phyloP scores from a whole-genome alignment of 2,329 filamentous ascomycete species.

The Claviceps maximensis region DNA sequence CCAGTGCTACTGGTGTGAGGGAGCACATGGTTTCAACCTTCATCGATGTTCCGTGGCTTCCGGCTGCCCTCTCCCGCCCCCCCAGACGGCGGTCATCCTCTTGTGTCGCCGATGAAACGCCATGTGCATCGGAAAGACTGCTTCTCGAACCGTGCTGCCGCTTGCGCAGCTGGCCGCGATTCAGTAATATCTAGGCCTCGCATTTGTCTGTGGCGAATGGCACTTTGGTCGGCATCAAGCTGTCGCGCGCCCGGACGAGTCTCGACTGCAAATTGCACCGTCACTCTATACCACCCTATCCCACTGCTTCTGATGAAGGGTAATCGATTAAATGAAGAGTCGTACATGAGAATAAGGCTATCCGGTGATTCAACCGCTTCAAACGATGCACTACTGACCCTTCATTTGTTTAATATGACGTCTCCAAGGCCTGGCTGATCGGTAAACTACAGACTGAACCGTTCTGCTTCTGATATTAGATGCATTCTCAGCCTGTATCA shows the following conservation, averaged over 20 bases:
- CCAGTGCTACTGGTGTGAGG: no score
- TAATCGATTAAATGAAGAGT: no score
- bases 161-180: background rate
- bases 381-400: background rate
- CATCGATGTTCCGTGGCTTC: no score
- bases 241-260: background rate
- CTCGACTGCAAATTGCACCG: background rate
- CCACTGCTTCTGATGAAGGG: conserved; percentile 10
- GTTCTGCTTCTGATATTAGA: background rate
- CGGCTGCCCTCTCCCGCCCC: no score
- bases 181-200: background rate
- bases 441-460: background rate
- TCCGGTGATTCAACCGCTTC: conserved; percentile 18
- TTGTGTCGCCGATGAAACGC: background rate
- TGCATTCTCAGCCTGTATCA: background rate
- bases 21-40: no score
- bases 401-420: no score
- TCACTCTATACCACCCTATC: no score
- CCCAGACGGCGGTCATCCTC: no score
- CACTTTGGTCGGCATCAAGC: background rate
- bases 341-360: conserved; percentile 23
- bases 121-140: background rate
- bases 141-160: background rate
- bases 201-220: background rate
- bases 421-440: background rate